Evolutionary conservation across 495 filamentous ascomycete species (phyloP), one percentile per base, ranked within the genome.

Genomic region (Delitschia confertaspora): DNA sequence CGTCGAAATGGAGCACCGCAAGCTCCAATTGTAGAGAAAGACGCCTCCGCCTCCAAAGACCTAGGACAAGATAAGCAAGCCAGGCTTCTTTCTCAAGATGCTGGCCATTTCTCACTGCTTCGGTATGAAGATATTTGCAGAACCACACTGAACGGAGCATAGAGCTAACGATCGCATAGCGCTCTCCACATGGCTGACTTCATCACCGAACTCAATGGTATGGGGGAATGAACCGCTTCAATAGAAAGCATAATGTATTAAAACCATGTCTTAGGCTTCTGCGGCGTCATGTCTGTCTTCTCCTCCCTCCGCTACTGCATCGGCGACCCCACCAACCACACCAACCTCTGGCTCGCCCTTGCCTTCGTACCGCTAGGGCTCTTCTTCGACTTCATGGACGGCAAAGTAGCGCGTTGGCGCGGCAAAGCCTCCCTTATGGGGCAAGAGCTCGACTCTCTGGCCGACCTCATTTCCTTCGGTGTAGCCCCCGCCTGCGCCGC

Each of bases 311-410:
- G 88, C 29, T 96, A 95, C 71, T 89, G 83, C 63, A 72, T 94
- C 50, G 80, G 81, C 50, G 78, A 82, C 34, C 75, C 85, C 2
- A 55, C 71, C 24, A 69, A 81, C 34, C 69, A 76, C 53, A 60
- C 64, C 11, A 74, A 83, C 52, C 65, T 95, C 20, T 96, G 80
- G 73, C 62, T 78, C 18, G 89, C 93, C 13, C 79, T 98, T 34
- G 76, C 65, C 0, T 85, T 95, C 62, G 83, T 95, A 69, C 89
- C 89, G 2, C 82, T 95, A 22, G 91, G 88, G 2, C 73, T 96
- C 3, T 95, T 95, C 69, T 98, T 98, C 64, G 91, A 98, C 61
- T 94, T 95, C 59, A 87, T 96, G 79, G 91, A 98, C 63, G 91
- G 91, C 51, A 91, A 84, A 56, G 88, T 98, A 29, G 91, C 91